phyloP scores from a whole-genome alignment of 1,284 basidiomycete genomes.

The Flammula alnicola region DNA sequence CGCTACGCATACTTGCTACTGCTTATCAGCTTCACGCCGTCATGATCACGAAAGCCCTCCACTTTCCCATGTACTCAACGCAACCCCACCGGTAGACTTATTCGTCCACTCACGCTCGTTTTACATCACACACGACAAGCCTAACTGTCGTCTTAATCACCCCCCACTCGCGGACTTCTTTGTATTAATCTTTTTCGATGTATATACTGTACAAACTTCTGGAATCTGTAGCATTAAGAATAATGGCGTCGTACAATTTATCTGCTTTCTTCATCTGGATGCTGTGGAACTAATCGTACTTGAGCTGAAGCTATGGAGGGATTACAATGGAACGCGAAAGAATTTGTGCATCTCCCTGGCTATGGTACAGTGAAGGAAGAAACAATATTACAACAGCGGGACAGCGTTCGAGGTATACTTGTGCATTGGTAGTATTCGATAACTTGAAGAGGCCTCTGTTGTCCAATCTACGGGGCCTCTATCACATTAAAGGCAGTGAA shows the following conservation, averaged over 20 bases:
- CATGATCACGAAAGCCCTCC: neutral
- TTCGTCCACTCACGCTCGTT: constrained; percentile 4
- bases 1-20: neutral
- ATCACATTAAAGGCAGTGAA: too few species aligned
- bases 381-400: too few species aligned
- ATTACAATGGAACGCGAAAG: neutral
- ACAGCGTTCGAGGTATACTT: too few species aligned
- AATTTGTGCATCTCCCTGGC: too few species aligned
- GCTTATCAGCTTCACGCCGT: neutral
- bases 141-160: constrained; percentile 7
- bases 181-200: constrained; percentile 6
- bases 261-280: neutral
- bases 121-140: constrained; percentile 1
- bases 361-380: too few species aligned
- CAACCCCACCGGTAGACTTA: too few species aligned
- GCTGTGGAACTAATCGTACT: too few species aligned
- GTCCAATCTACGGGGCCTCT: too few species aligned
- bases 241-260: constrained; percentile 1
- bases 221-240: constrained; percentile 11
- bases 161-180: constrained; percentile 2
- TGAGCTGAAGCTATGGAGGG: neutral
- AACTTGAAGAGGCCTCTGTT: too few species aligned
- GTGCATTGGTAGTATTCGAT: too few species aligned
- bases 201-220: too few species aligned
- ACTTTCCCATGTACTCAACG: too few species aligned